Evolutionary conservation across 2,329 filamentous ascomycete species (phyloP).

Genomic region (Coniochaeta sp.): DNA sequence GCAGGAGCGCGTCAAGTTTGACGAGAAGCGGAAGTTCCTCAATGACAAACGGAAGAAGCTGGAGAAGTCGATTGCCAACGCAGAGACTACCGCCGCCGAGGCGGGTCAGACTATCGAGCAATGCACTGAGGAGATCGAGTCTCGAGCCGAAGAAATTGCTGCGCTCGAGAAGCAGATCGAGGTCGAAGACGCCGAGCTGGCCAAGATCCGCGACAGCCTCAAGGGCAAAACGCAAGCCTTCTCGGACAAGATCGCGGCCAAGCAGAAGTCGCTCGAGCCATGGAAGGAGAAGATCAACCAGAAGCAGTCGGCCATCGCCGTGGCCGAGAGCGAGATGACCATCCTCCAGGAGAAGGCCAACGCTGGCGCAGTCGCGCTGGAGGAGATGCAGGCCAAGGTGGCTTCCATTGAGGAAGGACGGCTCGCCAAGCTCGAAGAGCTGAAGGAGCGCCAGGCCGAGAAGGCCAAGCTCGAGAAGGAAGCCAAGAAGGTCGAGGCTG

Average conservation of each 20-base stretch:
- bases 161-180: conserved; percentile 70
- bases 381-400: conserved; percentile 79
- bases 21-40: conserved; percentile 95
- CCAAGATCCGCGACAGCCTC: conserved; percentile 74
- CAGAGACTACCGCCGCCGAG: conserved; percentile 66
- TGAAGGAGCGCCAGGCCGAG: conserved; percentile 68
- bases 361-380: conserved; percentile 73
- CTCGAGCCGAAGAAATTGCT: conserved; percentile 65
- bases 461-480: conserved; percentile 69
- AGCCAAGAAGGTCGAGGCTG: conserved; percentile 60
- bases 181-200: conserved; percentile 73
- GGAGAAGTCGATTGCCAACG: conserved; percentile 76
- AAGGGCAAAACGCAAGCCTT: conserved; percentile 95
- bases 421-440: conserved; percentile 61
- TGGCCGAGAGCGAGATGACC: conserved; percentile 88
- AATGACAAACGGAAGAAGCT: conserved; percentile 88
- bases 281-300: conserved; percentile 98
- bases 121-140: conserved; percentile 70
- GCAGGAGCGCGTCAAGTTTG: conserved; percentile 93
- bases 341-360: conserved; percentile 88
- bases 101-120: conserved; percentile 72
- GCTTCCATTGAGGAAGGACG: conserved; percentile 64
- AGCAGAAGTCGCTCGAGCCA: conserved; percentile 90
- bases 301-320: conserved; percentile 87
- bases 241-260: conserved; percentile 83